These are phyloP conservation scores for Hypoxylon sp. DNA, from an alignment of 2,329 filamentous ascomycete genomes.

Conservation along the genomic window DNA sequence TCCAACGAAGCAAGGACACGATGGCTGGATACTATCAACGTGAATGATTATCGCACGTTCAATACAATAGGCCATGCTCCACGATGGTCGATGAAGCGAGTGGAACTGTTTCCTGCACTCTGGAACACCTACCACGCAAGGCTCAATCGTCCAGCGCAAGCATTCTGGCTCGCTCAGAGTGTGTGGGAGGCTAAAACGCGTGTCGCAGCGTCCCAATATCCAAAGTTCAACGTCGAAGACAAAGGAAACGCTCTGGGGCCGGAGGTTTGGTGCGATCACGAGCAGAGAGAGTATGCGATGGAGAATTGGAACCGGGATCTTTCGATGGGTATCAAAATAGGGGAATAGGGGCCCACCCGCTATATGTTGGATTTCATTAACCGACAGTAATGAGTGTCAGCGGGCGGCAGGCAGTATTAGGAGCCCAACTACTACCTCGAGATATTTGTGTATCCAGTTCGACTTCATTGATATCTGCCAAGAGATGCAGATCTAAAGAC, in stretches of 20 bases:
- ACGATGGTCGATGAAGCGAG: conserved; percentile 14
- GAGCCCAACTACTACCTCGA: background rate
- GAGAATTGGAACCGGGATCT: conserved; percentile 12
- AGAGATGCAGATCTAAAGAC: background rate
- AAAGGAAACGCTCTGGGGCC: conserved; percentile 12
- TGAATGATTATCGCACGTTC: background rate
- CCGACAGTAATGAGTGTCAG: background rate
- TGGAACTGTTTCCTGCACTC: conserved; percentile 19
- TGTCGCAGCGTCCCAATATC: conserved; percentile 9
- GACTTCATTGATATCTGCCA: background rate
- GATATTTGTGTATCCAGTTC: background rate
- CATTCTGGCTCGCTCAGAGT: conserved; percentile 16
- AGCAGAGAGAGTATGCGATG: conserved; percentile 9
- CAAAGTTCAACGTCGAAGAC: conserved; percentile 2
- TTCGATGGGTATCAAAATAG: background rate
- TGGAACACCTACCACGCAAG: conserved; percentile 20
- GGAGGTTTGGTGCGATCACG: conserved; percentile 12
- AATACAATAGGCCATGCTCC: conserved; percentile 4
- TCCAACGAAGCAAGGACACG: conserved; percentile 6
- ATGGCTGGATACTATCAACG: conserved; percentile 4
- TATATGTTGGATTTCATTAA: background rate
- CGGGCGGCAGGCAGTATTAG: background rate
- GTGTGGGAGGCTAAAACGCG: conserved; percentile 7
- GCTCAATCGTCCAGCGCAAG: conserved; percentile 6
- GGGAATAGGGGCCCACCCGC: background rate